Base-by-base conservation (phyloP, 495 filamentous ascomycete genomes). In the Podospora fimiseda region DNA sequence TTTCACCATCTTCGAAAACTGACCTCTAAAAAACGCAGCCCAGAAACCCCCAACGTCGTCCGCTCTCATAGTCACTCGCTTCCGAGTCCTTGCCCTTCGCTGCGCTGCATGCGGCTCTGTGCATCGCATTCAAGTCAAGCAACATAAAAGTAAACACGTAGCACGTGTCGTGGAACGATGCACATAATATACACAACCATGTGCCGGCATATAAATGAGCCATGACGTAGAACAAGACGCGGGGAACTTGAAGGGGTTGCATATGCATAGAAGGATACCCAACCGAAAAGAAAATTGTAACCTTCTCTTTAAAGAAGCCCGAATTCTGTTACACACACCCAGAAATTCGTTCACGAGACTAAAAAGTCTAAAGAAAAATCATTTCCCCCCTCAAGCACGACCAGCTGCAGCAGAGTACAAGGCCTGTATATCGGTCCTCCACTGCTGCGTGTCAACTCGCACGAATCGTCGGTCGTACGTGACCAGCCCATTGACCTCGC, bases 401-500 rank as follows among this genome's bases (percentile, higher is more conserved):
- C 5, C 19, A 45, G 53, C 59, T 2, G 80, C 82, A 9, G 82
- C 77, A 38, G 74, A 71, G 60, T 82, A 84, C 37, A 86, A 60
- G 3, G 66, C 77, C 63, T 76, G 57, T 38, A 86, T 82, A 62
- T 86, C 84, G 2, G 51, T 60, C 51, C 70, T 71, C 84, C 84
- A 86, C 68, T 82, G 79, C 33, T 62, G 60, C 53, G 68, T 69
- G 60, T 86, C 67, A 2, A 77, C 72, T 16, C 82, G 69, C 49
- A 78, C 62, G 0, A 85, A 19, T 46, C 50, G 65, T 2, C 84
- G 79, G 65, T 88, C 83, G 51, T 86, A 86, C 1, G 82, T 85
- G 53, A 85, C 64, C 50, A 88, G 61, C 3, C 84, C 84, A 57
- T 88, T 88, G 42, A 86, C 79, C 65, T 88, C 84, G n/a, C 82